A percentile compares a stretch with the other conserved stretches of the same genome.
Evolutionary conservation across 2,329 filamentous ascomycete species (phyloP).

Genomic region (Verticillium klebahnii): DNA sequence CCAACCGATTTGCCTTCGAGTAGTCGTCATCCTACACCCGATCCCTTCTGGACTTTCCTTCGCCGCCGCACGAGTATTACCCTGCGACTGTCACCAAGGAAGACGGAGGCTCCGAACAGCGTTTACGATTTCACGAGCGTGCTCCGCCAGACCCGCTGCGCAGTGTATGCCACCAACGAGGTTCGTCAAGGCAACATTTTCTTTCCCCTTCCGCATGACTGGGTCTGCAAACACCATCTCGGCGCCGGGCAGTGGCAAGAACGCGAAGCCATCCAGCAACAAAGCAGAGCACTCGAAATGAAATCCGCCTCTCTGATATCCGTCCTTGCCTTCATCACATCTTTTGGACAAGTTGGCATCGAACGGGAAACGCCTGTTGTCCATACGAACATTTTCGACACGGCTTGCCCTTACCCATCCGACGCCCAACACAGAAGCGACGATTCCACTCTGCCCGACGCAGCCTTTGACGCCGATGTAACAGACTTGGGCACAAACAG

Average conservation of each 20-base stretch:
- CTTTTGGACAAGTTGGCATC: background rate
- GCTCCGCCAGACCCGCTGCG: background rate
- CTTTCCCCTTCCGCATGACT: no score
- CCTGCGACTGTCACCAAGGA: background rate
- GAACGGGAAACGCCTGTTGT: background rate
- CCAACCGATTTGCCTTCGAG: background rate
- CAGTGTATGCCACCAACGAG: no score
- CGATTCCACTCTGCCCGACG: conserved; percentile 10
- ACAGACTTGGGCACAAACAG: background rate
- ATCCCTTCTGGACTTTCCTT: background rate
- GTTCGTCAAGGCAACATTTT: no score
- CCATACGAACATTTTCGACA: background rate
- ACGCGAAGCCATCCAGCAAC: no score
- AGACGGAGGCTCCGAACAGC: background rate
- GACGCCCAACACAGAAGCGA: conserved; percentile 1
- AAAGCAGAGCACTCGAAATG: no score
- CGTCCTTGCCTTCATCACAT: no score
- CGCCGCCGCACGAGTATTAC: background rate
- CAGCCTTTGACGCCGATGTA: conserved; percentile 11
- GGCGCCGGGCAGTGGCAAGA: no score
- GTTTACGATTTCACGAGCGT: background rate
- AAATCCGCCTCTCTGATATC: no score
- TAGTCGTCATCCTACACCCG: background rate
- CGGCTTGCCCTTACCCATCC: background rate
- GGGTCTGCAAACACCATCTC: no score